These are phyloP conservation scores for Venturia oleaginea DNA, from an alignment of 2,329 filamentous ascomycete species.

Conservation along the genomic window DNA sequence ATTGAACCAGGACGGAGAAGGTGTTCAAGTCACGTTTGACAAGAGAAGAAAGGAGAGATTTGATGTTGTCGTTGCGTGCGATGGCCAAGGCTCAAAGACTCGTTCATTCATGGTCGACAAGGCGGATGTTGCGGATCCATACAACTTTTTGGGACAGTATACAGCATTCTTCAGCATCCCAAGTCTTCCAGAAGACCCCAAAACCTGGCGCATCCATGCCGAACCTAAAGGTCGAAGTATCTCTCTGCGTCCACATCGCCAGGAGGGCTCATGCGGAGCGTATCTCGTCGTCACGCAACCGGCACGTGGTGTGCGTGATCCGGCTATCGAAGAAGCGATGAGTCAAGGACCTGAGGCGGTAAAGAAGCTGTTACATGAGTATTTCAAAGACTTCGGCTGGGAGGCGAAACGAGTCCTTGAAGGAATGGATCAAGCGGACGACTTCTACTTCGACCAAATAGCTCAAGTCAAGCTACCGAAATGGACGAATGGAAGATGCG, in stretches of 20 bases:
- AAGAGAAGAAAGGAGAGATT: constrained; percentile 16
- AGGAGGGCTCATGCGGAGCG: constrained; percentile 15
- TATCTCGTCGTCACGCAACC: constrained; percentile 18
- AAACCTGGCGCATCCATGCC: constrained; percentile 18
- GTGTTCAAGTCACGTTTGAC: constrained; percentile 16
- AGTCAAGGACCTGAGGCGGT: constrained; percentile 19
- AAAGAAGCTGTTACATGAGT: constrained; percentile 19
- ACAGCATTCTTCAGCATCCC: constrained; percentile 35
- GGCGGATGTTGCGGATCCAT: constrained; percentile 20
- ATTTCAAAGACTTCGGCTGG: constrained; percentile 14
- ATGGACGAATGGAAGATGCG: constrained; percentile 9
- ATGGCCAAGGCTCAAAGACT: constrained; percentile 19
- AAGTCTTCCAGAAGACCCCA: constrained; percentile 18
- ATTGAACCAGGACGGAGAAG: constrained; percentile 20
- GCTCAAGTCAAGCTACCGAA: constrained; percentile 11
- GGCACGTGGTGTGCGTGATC: constrained; percentile 18
- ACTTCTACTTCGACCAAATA: constrained; percentile 13
- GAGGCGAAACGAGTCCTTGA: constrained; percentile 12
- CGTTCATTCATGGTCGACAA: constrained; percentile 19
- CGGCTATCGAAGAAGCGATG: constrained; percentile 25
- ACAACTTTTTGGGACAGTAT: constrained; percentile 26
- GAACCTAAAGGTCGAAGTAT: constrained; percentile 17
- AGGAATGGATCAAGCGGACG: constrained; percentile 11
- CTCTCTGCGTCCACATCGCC: constrained; percentile 20
- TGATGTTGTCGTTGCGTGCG: constrained; percentile 21